Percentiles rank a stretch among this genome's conserved stretches.
Conservation (phyloP, 768 basidiomycete species). For the Lactarius deliciosus region DNA sequence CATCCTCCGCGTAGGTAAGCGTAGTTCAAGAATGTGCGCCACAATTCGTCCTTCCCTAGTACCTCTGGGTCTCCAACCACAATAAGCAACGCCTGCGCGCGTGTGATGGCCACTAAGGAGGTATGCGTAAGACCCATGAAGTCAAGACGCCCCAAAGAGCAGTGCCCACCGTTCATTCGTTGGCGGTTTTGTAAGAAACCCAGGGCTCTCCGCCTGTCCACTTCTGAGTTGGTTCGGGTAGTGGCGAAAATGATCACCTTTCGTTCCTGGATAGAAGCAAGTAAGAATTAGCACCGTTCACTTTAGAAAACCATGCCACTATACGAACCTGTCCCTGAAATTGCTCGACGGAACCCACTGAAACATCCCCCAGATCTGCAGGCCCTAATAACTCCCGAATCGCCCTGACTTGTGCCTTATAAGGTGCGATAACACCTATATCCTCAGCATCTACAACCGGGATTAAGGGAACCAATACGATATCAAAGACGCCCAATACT, state of each 20-base stretch:
- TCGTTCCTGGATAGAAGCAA: conserved; percentile 35
- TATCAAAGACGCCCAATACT: conserved; percentile 18
- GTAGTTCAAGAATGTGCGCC: conserved; percentile 61
- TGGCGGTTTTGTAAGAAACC: conserved; percentile 40
- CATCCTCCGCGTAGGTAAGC: conserved; percentile 51
- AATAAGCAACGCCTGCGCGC: conserved; percentile 62
- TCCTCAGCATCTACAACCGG: conserved; percentile 32
- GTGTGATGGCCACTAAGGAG: conserved; percentile 58
- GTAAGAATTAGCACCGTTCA: neutral
- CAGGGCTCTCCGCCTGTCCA: conserved; percentile 33
- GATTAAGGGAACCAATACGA: neutral
- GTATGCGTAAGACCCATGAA: neutral
- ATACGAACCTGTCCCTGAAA: conserved; percentile 43
- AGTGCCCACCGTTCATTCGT: conserved; percentile 42
- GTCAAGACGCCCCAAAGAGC: neutral
- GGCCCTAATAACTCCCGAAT: conserved; percentile 34
- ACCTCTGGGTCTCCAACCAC: conserved; percentile 60
- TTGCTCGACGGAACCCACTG: conserved; percentile 43
- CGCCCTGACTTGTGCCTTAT: conserved; percentile 40
- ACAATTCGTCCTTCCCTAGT: conserved; percentile 56
- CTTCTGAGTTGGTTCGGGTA: conserved; percentile 37
- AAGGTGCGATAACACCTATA: conserved; percentile 44
- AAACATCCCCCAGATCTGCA: conserved; percentile 28
- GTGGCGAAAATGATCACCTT: conserved; percentile 41
- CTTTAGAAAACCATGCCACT: neutral